Evolutionary conservation across 2,329 filamentous ascomycete genomes (phyloP), one percentile per base, ranked within the genome.

Genomic region (Aspergillus aculeatus): DNA sequence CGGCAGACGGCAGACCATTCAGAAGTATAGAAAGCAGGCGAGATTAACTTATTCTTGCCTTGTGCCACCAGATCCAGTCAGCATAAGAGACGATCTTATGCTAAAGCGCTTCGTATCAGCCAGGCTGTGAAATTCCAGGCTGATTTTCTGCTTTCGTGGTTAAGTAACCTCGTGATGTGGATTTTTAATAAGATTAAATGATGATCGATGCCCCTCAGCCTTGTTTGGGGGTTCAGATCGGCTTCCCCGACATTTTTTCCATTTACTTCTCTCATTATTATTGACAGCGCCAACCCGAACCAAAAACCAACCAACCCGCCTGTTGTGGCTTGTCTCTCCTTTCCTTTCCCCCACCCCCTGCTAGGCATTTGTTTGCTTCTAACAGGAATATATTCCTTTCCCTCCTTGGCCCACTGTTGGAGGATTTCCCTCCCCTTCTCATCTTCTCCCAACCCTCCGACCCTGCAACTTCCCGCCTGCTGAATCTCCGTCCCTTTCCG

Each of bases 261-360:
- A 12, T 19, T 19, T n/a, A 12, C 38, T 16, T 44, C 16, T 44
- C 16, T 44, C 38, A 12, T 41, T 41, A 5, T 16, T 14, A 41
- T 29, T 29, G 26, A 29, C 7, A 35, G 32, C 16, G 11, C 32
- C 11, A 35, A 35, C 32, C 4, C 9, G 3, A 0, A 35, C 0
- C 38, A 19, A 19, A 7, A 44, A 19, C 38, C 16, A 24, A 19
- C 52, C 38, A 47, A 26, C 32, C 52, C 38, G 14, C 52, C 24
- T 31, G 24, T 44, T 47, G 53, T 55, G 53, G 53, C 53, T 55
- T 55, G 53, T 55, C 53, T 47, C 53, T 55, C 53, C 53, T 55
- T 55, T 55, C 11, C 31, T 21, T 31, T 38, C 24, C 52, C 44
- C 26, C 32, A 29, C 32, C 52, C 53, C 47, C 32, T 55, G 52